These are phyloP conservation scores for Tolypocladium tundrense DNA, from an alignment of 2,329 filamentous ascomycete species.

Conservation along the genomic window DNA sequence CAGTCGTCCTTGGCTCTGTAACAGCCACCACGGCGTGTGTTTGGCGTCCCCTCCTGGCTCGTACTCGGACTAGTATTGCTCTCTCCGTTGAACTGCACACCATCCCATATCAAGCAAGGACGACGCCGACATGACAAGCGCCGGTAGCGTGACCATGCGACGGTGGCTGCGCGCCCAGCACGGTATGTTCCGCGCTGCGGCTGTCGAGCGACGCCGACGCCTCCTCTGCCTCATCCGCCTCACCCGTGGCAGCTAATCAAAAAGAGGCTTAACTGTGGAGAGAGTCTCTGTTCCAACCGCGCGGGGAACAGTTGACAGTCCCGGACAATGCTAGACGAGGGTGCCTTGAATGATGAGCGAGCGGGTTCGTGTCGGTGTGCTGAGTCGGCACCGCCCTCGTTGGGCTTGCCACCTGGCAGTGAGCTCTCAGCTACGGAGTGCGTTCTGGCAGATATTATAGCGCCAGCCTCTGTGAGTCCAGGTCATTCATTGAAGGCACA, in stretches of 20 bases:
- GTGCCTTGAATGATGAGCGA: not conserved
- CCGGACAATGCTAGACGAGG: not conserved
- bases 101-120: not conserved
- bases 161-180: not conserved
- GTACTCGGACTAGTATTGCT: not conserved
- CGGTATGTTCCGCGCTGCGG: conserved; percentile 4
- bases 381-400: not conserved
- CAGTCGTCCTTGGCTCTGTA: not conserved
- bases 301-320: not conserved
- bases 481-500: not conserved
- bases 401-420: not conserved
- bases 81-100: not conserved
- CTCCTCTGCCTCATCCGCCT: conserved; percentile 1
- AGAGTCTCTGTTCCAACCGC: not conserved
- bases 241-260: conserved; percentile 3
- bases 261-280: not conserved
- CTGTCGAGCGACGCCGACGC: not conserved
- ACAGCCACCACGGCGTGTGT: not conserved
- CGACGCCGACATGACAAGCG: not conserved
- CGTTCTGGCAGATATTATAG: not conserved
- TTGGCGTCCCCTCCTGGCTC: not conserved
- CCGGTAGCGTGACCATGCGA: conserved; percentile 1
- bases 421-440: not conserved
- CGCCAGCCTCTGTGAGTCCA: not conserved
- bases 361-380: not conserved